Evolutionary conservation across 2,329 filamentous ascomycete genomes (phyloP).

Genomic region (Cercospora berteroae): DNA sequence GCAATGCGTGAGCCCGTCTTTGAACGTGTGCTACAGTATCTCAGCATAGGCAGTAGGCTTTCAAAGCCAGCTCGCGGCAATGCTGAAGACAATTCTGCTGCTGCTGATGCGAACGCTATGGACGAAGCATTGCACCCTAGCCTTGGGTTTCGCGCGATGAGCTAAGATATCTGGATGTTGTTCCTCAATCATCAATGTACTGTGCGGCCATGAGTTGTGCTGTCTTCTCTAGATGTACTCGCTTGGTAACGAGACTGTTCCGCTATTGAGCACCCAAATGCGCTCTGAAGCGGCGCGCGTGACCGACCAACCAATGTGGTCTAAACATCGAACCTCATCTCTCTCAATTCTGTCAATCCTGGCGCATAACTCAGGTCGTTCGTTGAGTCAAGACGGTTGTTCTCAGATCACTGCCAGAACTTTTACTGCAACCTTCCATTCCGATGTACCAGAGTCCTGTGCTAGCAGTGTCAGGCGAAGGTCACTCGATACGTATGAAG

Average conservation of each 20-base stretch:
- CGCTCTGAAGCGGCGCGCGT: not conserved
- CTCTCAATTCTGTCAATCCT: not conserved
- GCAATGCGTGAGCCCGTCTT: too few relatives aligned
- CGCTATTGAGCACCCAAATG: not conserved
- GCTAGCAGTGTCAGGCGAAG: not conserved
- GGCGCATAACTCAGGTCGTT: not conserved
- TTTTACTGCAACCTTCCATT: not conserved
- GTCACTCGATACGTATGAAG: constrained; percentile 3
- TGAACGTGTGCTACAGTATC: too few relatives aligned
- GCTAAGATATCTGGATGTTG: not conserved
- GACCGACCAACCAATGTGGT: not conserved
- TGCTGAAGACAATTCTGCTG: not conserved
- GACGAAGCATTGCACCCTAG: not conserved
- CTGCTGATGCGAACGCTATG: not conserved
- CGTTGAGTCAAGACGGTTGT: not conserved
- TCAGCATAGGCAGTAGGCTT: too few relatives aligned
- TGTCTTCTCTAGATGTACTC: not conserved
- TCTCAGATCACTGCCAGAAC: not conserved
- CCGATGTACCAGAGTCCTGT: not conserved
- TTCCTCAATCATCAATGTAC: not conserved
- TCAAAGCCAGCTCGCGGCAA: not conserved
- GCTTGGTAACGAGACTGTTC: not conserved
- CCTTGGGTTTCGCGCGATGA: not conserved
- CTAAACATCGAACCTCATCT: not conserved
- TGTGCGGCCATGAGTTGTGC: not conserved